A percentile compares a stretch with the other conserved stretches of the same genome.
Conservation (phyloP, 202 grass and related monocot genomes). For the Zizania palustris region DNA sequence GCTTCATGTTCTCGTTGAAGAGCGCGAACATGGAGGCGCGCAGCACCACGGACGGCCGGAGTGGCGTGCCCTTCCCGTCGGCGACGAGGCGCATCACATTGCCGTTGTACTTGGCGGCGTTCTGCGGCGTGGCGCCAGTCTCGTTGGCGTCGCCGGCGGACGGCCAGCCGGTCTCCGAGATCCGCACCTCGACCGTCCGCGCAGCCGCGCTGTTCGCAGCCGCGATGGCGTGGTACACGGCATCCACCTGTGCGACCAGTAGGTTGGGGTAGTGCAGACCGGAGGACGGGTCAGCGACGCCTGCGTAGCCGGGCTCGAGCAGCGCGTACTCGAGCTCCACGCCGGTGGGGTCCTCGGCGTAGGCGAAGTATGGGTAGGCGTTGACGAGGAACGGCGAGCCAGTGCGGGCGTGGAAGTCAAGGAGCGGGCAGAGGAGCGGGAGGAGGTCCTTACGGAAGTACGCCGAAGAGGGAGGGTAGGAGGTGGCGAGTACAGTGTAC, state of each 20-base stretch:
- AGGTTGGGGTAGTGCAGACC: conserved; percentile 68
- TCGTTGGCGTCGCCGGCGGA: conserved; percentile 65
- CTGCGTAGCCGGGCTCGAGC: conserved; percentile 49
- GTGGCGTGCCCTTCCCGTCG: conserved; percentile 67
- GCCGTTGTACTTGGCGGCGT: conserved; percentile 68
- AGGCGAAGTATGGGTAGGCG: conserved; percentile 82
- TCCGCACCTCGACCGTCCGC: conserved; percentile 56
- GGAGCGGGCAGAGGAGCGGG: conserved; percentile 61
- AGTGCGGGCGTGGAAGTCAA: conserved; percentile 62
- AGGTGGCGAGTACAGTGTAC: conserved; percentile 64
- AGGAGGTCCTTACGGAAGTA: conserved; percentile 71
- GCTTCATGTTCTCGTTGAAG: conserved; percentile 82
- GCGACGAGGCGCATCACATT: conserved; percentile 67
- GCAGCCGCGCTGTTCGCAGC: conserved; percentile 55
- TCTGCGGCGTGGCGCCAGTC: conserved; percentile 53
- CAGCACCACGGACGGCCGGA: conserved; percentile 47
- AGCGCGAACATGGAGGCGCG: conserved; percentile 69
- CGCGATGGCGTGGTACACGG: conserved; percentile 65
- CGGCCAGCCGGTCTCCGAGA: conserved; percentile 82
- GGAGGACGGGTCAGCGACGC: conserved; percentile 49
- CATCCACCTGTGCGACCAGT: conserved; percentile 70
- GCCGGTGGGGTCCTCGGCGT: conserved; percentile 52
- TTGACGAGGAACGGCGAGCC: conserved; percentile 72
- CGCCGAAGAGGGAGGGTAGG: conserved; percentile 63
- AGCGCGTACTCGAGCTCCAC: conserved; percentile 61